A percentile compares a stretch with the other conserved stretches of the same genome.
Evolutionary conservation across 2,329 filamentous ascomycete genomes (phyloP).

Genomic region (Aspergillus texensis): DNA sequence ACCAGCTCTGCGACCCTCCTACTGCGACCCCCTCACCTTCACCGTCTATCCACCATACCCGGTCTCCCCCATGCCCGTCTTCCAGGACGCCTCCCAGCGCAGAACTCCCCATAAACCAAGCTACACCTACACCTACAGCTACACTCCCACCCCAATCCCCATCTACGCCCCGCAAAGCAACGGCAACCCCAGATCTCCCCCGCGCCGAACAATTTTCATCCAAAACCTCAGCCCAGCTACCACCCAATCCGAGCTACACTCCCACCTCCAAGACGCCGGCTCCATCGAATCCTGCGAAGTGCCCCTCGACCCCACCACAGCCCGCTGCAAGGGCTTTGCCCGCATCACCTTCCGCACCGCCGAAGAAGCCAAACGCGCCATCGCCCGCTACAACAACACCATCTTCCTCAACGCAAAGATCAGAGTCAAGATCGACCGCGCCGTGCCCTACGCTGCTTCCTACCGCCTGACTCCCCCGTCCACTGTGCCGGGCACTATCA

Average conservation of each 20-base stretch:
- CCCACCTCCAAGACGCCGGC: slow-evolving; percentile 33
- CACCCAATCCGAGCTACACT: slow-evolving; percentile 31
- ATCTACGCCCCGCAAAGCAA: slow-evolving; percentile 12
- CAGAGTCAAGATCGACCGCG: slow-evolving; percentile 35
- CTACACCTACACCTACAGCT: slow-evolving; percentile 15
- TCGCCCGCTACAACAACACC: slow-evolving; percentile 36
- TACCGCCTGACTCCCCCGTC: not conserved
- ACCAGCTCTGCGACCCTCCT: slow-evolving; percentile 30
- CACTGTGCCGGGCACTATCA: not conserved
- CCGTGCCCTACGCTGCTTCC: slow-evolving; percentile 12
- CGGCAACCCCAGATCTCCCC: slow-evolving; percentile 8
- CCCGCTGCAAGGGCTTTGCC: slow-evolving; percentile 27
- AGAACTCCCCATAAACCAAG: slow-evolving; percentile 2
- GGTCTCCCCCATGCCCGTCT: slow-evolving; percentile 22
- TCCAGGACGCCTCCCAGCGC: slow-evolving; percentile 9
- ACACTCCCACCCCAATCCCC: slow-evolving; percentile 11
- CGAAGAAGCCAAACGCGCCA: slow-evolving; percentile 41
- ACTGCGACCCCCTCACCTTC: slow-evolving; percentile 31
- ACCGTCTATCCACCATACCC: slow-evolving; percentile 33
- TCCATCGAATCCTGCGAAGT: slow-evolving; percentile 38
- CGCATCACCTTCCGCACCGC: slow-evolving; percentile 35
- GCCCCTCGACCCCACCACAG: slow-evolving; percentile 24
- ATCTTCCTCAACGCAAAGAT: slow-evolving; percentile 37
- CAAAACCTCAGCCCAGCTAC: slow-evolving; percentile 34
- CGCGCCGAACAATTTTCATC: slow-evolving; percentile 28